Base-by-base conservation (phyloP, 441 rosid genomes). In the Euphorbia celastroides region DNA sequence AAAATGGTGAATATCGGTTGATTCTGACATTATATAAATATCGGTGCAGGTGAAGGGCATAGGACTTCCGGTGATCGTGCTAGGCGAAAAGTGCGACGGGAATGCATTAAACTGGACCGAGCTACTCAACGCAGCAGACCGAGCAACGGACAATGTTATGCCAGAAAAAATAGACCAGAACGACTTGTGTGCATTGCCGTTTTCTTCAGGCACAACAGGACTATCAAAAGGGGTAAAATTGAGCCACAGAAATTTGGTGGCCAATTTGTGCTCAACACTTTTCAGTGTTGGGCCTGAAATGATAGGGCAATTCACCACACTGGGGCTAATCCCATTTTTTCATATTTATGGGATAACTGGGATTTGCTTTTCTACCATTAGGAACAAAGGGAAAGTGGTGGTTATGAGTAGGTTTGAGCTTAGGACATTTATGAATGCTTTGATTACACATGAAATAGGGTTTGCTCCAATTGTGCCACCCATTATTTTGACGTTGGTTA, bases 181-280 rank as follows among this genome's bases (percentile, higher is more conserved):
- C 20, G 93, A 91, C 65, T 78, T 93, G 0, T 89, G 99, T 62
- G 97, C 96, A 41, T 93, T 93, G 48, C 97, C 99, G 32, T 91
- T 93, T 83, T 93, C 97, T 2, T 93, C 97, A 44, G 97, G 99
- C 67, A 89, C 97, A 25, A 91, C 99, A 7, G 96, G 99, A 12
- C 44, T 82, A 60, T 90, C 96, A 36, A 93, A 93, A 65, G 97
- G 99, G 25, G 99, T 89, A 5, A 91, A 87, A 93, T 76, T 91
- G 25, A 85, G 89, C 8, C 97, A 93, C 73, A 76, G 87, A 41
- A 93, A 91, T 59, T 75, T 91, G 20, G 92, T 93, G 41, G 90
- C 99, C 0, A 89, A 91, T 62, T 78, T 93, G 14, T 91, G 99
- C 82, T 93, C 97, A 5, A 55, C 82, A 27, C 93, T 91, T 60